Conservation (phyloP, 1,139 yeast species). For the Yamadazyma aaseri region DNA sequence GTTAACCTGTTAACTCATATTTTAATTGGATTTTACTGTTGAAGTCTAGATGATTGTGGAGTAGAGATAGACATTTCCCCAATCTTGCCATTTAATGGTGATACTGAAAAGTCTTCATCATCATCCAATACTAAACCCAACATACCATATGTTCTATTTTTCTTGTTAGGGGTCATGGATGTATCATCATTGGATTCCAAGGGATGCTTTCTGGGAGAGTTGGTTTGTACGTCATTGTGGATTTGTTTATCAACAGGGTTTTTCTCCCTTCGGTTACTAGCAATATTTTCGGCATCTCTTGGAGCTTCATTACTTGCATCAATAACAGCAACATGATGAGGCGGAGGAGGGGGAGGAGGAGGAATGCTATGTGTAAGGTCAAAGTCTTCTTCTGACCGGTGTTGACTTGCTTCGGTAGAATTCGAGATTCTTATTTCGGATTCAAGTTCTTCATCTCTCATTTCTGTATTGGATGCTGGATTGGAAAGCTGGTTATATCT, state of each 20-base stretch:
- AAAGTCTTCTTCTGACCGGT: not conserved
- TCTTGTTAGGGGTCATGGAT: constrained; percentile 10
- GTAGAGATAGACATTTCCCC: constrained; percentile 14
- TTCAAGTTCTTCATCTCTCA: not conserved
- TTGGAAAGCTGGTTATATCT: constrained; percentile 3
- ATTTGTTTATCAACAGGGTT: too few species aligned
- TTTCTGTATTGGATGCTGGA: not conserved
- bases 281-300: too few species aligned
- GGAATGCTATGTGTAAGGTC: constrained; percentile 1
- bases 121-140: constrained; percentile 13
- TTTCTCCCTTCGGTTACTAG: too few species aligned
- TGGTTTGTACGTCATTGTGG: too few species aligned
- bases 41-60: constrained; percentile 3
- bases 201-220: constrained; percentile 6
- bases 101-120: constrained; percentile 7
- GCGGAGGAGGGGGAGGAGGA: too few species aligned
- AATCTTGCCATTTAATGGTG: constrained; percentile 19
- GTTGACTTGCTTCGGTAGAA: not conserved
- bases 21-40: too few species aligned
- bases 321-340: too few species aligned
- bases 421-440: not conserved
- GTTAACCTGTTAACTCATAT: not conserved
- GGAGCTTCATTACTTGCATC: too few species aligned
- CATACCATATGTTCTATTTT: constrained; percentile 11
- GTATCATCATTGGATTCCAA: constrained; percentile 4